A percentile compares a stretch with the other conserved stretches of the same genome.
These are phyloP conservation scores for Chytridium lagenaria DNA, from an alignment of 371 early-diverging fungal genomes.

Conservation along the genomic window DNA sequence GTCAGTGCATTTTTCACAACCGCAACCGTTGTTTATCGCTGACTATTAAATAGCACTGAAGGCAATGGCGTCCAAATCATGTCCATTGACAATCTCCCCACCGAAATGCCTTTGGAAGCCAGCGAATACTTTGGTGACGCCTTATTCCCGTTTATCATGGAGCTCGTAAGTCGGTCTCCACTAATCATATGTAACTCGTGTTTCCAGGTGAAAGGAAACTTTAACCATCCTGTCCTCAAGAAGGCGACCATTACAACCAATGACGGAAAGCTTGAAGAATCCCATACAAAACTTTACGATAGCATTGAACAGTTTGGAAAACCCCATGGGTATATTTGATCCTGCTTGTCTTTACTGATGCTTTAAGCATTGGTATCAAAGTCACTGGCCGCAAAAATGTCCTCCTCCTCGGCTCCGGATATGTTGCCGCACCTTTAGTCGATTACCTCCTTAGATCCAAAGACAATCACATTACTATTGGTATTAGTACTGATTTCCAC, in stretches of 20 bases:
- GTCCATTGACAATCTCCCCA: constrained; percentile 96
- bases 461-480: constrained; percentile 84
- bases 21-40: not conserved
- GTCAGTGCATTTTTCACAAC: constrained; percentile 3
- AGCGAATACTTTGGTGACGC: constrained; percentile 89
- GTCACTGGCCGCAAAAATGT: constrained; percentile 50
- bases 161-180: constrained; percentile 71
- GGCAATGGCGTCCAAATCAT: constrained; percentile 89
- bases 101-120: constrained; percentile 93
- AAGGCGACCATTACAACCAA: constrained; percentile 78
- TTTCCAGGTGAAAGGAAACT: constrained; percentile 68
- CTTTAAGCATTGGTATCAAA: constrained; percentile 30
- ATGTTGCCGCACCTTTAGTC: constrained; percentile 94
- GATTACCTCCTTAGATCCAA: constrained; percentile 89
- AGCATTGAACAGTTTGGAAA: constrained; percentile 42
- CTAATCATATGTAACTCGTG: too few species aligned
- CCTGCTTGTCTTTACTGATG: not conserved
- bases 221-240: constrained; percentile 70
- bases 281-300: constrained; percentile 60
- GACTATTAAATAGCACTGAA: constrained; percentile 60
- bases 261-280: constrained; percentile 66
- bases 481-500: constrained; percentile 39
- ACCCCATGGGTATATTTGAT: constrained; percentile 6
- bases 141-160: constrained; percentile 80
- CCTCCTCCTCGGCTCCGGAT: constrained; percentile 95